A percentile compares a stretch with the other conserved stretches of the same genome.
phyloP scores from a whole-genome alignment of 805 yeast species.

The Yarrowia sp. region DNA sequence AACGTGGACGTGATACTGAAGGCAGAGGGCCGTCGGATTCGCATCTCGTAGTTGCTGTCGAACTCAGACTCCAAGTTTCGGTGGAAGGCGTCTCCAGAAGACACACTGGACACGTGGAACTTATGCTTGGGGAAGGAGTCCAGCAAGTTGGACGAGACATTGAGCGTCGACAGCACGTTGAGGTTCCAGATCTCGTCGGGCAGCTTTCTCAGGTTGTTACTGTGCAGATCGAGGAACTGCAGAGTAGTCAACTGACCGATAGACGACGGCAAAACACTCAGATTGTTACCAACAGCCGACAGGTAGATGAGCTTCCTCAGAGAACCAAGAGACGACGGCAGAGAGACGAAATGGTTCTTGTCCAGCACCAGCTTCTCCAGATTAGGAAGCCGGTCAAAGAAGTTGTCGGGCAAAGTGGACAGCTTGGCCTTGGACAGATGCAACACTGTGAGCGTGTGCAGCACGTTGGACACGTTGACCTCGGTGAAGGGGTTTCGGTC shows the following conservation, averaged over 20 bases:
- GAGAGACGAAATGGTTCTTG: slow-evolving; percentile 72
- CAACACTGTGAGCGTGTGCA: slow-evolving; percentile 63
- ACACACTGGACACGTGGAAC: slow-evolving; percentile 35
- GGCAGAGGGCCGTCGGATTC: slow-evolving; percentile 26
- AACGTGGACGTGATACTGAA: slow-evolving; percentile 11
- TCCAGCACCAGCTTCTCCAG: slow-evolving; percentile 74
- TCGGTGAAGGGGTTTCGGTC: slow-evolving; percentile 83
- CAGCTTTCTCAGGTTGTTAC: slow-evolving; percentile 71
- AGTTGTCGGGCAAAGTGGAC: slow-evolving; percentile 64
- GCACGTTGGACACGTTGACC: slow-evolving; percentile 51
- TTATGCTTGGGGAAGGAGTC: slow-evolving; percentile 52
- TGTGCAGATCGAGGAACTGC: slow-evolving; percentile 72
- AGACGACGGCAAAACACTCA: slow-evolving; percentile 65
- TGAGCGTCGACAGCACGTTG: slow-evolving; percentile 54
- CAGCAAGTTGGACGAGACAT: slow-evolving; percentile 71
- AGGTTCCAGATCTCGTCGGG: slow-evolving; percentile 68
- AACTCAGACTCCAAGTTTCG: slow-evolving; percentile 19
- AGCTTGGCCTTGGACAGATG: slow-evolving; percentile 81
- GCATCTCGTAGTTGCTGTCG: slow-evolving; percentile 29
- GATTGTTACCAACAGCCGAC: slow-evolving; percentile 70
- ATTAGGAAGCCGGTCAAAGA: slow-evolving; percentile 59
- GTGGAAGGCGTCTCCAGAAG: slow-evolving; percentile 32
- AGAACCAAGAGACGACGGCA: slow-evolving; percentile 67
- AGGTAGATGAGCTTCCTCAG: slow-evolving; percentile 61
- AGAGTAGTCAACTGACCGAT: slow-evolving; percentile 61